phyloP scores from a whole-genome alignment of 257 asterid species.

The Anisodus tanguticus region DNA sequence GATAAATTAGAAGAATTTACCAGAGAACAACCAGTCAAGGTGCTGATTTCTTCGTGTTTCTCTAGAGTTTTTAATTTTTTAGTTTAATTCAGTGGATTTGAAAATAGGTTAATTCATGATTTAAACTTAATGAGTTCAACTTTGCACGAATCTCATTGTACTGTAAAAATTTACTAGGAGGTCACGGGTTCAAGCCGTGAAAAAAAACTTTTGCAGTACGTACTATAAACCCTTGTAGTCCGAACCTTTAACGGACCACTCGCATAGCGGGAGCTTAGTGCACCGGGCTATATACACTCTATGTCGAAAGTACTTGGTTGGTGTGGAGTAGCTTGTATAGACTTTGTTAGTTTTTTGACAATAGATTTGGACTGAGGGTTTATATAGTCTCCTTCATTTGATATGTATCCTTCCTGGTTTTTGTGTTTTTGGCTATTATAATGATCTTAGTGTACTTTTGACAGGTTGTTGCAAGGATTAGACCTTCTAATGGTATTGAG shows the following conservation, averaged over 20 bases:
- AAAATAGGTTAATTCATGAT: not conserved
- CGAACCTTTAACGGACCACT: too few species aligned
- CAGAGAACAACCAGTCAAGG: constrained; percentile 80
- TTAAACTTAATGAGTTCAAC: not conserved
- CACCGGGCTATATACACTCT: too few species aligned
- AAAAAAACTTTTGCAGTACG: too few species aligned
- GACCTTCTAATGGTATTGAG: constrained; percentile 58
- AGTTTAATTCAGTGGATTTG: not conserved
- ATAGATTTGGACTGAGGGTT: not conserved
- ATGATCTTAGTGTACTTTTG: constrained; percentile 23
- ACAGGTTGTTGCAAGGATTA: constrained; percentile 85
- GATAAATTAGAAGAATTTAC: constrained; percentile 34
- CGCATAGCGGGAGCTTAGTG: not conserved
- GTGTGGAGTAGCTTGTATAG: not conserved
- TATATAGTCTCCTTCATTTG: not conserved
- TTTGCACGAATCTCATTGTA: not conserved
- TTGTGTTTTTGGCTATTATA: constrained; percentile 17
- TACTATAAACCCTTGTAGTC: too few species aligned
- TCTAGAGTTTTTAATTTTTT: not conserved
- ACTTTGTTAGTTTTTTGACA: not conserved
- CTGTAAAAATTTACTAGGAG: not conserved
- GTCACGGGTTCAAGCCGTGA: too few species aligned
- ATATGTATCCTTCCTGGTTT: not conserved
- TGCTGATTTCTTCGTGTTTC: constrained; percentile 25
- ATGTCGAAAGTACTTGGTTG: too few species aligned